phyloP scores from a whole-genome alignment of 2,329 filamentous ascomycete species.

The Aspergillus tubingensis region DNA sequence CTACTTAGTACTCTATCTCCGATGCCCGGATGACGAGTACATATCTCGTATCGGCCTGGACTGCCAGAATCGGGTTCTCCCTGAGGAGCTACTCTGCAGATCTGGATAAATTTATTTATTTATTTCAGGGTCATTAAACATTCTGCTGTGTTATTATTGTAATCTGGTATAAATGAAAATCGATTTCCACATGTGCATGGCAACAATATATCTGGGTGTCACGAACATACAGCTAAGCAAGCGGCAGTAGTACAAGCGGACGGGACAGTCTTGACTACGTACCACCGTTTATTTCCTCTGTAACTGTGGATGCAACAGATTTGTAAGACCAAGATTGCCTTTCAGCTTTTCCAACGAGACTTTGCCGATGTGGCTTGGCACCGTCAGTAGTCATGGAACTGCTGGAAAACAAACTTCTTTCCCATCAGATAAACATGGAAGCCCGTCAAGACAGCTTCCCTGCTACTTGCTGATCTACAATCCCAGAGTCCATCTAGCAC shows the following conservation, averaged over 20 bases:
- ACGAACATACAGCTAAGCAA: neutral
- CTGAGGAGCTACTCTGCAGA: neutral
- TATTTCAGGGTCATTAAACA: neutral
- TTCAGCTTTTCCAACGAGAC: neutral
- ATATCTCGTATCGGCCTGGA: neutral
- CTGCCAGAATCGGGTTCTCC: neutral
- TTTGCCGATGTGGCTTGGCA: conserved; percentile 15
- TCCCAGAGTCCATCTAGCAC: neutral
- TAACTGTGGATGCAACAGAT: conserved; percentile 1
- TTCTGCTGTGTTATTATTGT: too few relatives aligned
- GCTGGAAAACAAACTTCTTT: neutral
- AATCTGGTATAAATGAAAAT: too few relatives aligned
- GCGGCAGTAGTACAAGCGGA: neutral
- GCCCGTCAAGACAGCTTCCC: neutral
- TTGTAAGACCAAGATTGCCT: neutral
- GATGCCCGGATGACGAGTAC: neutral
- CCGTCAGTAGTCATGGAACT: neutral
- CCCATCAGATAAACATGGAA: neutral
- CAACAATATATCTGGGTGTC: too few relatives aligned
- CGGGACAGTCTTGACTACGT: neutral
- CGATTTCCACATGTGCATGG: too few relatives aligned
- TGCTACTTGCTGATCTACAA: neutral
- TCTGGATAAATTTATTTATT: neutral
- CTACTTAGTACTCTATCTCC: neutral
- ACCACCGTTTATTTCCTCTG: neutral